Evolutionary conservation across 352 stramenopile genomes (phyloP), one percentile per base, ranked within the genome.

Genomic region (Pythium plurisporium): DNA sequence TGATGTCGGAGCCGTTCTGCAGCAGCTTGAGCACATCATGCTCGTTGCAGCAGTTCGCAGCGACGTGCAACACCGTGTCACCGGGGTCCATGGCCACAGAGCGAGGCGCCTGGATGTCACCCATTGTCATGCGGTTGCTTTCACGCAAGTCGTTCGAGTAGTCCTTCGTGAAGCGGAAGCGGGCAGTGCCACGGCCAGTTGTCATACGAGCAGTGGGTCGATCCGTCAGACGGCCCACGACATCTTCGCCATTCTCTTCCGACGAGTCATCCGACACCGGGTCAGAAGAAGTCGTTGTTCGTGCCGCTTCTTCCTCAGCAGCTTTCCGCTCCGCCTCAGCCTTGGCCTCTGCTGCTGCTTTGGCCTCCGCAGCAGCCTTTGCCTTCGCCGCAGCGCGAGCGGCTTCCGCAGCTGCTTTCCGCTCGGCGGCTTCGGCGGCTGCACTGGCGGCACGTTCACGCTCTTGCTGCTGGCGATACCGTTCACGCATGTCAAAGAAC

Each of bases 1-100:
- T 92, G 41, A 93, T 91, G 40, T 92, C 80, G 10, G 83, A 91
- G 26, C 86, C 86, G 49, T 93, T 94, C 58, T 95, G 82, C 34
- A 95, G 70, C 48, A 95, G 64, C 64, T 86, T 89, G 7, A 91
- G 58, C 26, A 95, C 82, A 43, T 95, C 86, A 63, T 87, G 81
- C 46, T 91, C 81, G 43, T 92, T 91, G 58, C 82, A 91, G 65
- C 82, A 93, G 61, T 94, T 94, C 0, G 82, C 82, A 31, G 86
- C 86, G 12, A 94, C 77, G 63, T 95, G 86, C 14, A 95, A 67
- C 45, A 92, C 86, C 22, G 84, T 94, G 49, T 95, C 84, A 64
- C 86, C 86, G 10, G 84, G 84, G 40, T 88, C 82, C 84, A 92
- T 94, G 11, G 82, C 82, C 37, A 94, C 84, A 5, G 84, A 81